phyloP scores from a whole-genome alignment of 1,139 yeast species.

The Chernovozyma aurita region DNA sequence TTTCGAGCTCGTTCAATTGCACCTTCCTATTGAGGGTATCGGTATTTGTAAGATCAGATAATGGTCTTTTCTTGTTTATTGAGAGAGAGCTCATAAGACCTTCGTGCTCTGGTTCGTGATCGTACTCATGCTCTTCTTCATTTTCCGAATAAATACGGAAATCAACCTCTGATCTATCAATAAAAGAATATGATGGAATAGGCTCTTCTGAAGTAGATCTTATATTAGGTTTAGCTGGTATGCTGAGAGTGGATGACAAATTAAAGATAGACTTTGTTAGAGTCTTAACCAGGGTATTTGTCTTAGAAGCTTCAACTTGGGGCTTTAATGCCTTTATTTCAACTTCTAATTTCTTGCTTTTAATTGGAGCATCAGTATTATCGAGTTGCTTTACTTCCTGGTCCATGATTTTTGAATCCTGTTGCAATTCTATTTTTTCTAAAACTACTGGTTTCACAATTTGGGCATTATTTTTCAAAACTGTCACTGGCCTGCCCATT shows the following conservation, averaged over 20 bases:
- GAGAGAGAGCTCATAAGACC: neutral
- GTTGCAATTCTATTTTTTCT: neutral
- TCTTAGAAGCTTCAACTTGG: neutral
- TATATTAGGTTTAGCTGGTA: slow-evolving; percentile 17
- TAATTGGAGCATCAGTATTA: neutral
- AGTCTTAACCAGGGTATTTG: neutral
- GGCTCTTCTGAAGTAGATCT: slow-evolving; percentile 19
- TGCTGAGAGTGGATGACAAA: slow-evolving; percentile 6
- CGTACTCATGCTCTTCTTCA: neutral
- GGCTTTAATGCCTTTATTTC: neutral
- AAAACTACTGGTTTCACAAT: neutral
- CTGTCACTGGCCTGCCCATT: slow-evolving; percentile 8
- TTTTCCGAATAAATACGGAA: slow-evolving; percentile 4
- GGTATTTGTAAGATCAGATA: slow-evolving; percentile 19
- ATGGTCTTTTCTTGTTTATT: slow-evolving; percentile 11
- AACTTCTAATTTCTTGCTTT: neutral
- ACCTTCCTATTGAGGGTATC: slow-evolving; percentile 13
- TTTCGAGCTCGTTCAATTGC: slow-evolving; percentile 21
- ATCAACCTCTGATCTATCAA: slow-evolving; percentile 4
- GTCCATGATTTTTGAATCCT: neutral
- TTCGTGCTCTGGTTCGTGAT: neutral
- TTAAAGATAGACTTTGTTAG: slow-evolving; percentile 4
- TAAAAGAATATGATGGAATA: slow-evolving; percentile 13
- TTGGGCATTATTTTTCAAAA: neutral
- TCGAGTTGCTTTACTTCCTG: neutral